Percentiles rank a stretch among this genome's conserved stretches.
Evolutionary conservation across 2,329 filamentous ascomycete genomes (phyloP).

Genomic region (Fusarium sp.): DNA sequence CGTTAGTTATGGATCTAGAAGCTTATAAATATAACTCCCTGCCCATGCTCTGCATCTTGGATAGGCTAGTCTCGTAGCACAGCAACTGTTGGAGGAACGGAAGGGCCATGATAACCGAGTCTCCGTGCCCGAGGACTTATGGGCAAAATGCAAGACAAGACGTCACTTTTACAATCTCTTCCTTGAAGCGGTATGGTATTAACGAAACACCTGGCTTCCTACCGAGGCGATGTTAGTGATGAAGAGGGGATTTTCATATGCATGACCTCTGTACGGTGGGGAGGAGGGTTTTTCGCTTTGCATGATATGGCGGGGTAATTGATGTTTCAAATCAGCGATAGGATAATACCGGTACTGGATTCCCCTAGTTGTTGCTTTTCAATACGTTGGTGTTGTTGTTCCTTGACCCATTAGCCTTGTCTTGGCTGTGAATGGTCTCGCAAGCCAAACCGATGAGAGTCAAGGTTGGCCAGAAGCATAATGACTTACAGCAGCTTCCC

Average conservation of each 20-base stretch:
- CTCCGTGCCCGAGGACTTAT: slow-evolving; percentile 10
- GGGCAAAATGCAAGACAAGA: neutral
- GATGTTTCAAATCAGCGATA: neutral
- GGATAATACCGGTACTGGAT: neutral
- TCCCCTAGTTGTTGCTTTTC: neutral
- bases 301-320: slow-evolving; percentile 20
- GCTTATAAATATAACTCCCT: slow-evolving; percentile 1
- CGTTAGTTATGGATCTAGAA: neutral
- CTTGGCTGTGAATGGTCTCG: neutral
- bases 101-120: slow-evolving; percentile 16
- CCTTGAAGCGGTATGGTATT: neutral
- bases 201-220: neutral
- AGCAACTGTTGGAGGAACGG: slow-evolving; percentile 11
- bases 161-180: slow-evolving; percentile 31
- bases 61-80: neutral
- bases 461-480: neutral
- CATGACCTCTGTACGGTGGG: slow-evolving; percentile 15
- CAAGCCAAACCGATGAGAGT: neutral
- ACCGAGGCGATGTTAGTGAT: slow-evolving; percentile 24
- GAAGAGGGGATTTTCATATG: neutral
- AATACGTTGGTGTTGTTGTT: neutral
- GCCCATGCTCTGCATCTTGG: neutral
- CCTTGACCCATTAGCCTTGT: neutral
- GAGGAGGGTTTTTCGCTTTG: slow-evolving; percentile 3
- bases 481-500: neutral